Percentiles rank a stretch among this genome's conserved stretches.
Evolutionary conservation across 2,329 filamentous ascomycete genomes (phyloP).

Genomic region (Arthrocladium fulminans): DNA sequence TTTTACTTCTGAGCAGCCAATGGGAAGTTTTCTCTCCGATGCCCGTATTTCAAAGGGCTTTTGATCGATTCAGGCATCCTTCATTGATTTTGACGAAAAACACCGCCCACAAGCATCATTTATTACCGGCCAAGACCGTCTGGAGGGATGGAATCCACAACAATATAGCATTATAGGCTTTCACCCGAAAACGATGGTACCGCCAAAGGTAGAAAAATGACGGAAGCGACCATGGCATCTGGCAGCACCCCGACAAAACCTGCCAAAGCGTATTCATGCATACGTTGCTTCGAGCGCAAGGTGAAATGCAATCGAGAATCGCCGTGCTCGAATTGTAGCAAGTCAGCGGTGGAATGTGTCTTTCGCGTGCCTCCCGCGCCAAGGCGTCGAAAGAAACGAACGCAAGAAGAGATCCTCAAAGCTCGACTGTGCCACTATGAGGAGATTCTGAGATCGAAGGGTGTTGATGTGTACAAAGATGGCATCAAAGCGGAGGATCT

Average conservation of each 20-base stretch:
- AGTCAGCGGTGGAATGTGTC: slow-evolving; percentile 30
- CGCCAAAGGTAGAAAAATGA: not conserved
- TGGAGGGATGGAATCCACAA: too few relatives aligned
- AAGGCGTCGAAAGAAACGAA: slow-evolving; percentile 23
- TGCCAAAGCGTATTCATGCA: slow-evolving; percentile 19
- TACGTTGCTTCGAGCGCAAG: slow-evolving; percentile 30
- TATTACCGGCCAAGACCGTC: too few relatives aligned
- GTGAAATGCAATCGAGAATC: slow-evolving; percentile 33
- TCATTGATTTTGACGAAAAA: too few relatives aligned
- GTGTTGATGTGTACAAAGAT: slow-evolving; percentile 13
- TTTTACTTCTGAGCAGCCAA: too few relatives aligned
- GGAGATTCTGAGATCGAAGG: slow-evolving; percentile 19
- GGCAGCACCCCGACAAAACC: slow-evolving; percentile 4
- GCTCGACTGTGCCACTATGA: slow-evolving; percentile 21
- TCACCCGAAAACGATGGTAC: not conserved
- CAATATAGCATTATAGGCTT: too few relatives aligned
- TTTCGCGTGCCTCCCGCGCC: slow-evolving; percentile 25
- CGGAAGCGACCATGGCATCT: not conserved
- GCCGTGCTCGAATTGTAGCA: slow-evolving; percentile 40
- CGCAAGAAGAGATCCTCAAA: slow-evolving; percentile 21
- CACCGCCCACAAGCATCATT: too few relatives aligned
- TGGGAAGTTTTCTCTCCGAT: too few relatives aligned
- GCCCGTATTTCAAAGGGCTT: too few relatives aligned
- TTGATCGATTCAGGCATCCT: too few relatives aligned
- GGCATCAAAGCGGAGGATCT: slow-evolving; percentile 1